A percentile compares a stretch with the other conserved stretches of the same genome.
phyloP scores from a whole-genome alignment of 1,284 basidiomycete genomes.

The Tranzscheliella williamsii region DNA sequence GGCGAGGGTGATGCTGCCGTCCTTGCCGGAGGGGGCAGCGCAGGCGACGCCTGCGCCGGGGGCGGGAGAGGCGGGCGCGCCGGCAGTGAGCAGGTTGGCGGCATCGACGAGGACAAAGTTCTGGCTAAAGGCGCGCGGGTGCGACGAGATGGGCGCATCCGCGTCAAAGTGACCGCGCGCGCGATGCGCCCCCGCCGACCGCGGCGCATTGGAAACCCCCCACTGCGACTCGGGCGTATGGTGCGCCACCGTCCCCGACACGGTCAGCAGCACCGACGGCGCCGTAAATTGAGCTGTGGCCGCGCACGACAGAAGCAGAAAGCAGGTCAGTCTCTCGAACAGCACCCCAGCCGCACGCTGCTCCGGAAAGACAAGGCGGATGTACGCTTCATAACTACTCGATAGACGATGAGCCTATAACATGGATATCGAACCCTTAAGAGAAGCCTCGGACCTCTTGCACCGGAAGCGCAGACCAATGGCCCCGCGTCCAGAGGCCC shows the following conservation, averaged over 20 bases:
- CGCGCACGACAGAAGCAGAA: no score
- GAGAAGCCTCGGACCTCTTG: conserved; percentile 25
- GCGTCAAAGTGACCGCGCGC: conserved; percentile 37
- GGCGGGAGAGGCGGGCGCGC: not conserved
- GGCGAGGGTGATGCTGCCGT: conserved; percentile 18
- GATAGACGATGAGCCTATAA: conserved; percentile 13
- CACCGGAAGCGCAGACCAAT: no score
- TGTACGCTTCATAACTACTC: conserved; percentile 56
- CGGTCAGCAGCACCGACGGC: conserved; percentile 47
- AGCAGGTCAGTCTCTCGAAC: no score
- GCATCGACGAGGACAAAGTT: conserved; percentile 51
- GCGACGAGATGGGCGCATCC: conserved; percentile 44
- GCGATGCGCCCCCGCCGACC: conserved; percentile 20
- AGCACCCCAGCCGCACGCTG: no score
- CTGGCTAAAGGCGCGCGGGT: conserved; percentile 49
- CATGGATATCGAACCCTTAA: conserved; percentile 40
- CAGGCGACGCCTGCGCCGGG: conserved; percentile 23
- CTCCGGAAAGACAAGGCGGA: no score
- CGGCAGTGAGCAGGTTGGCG: conserved; percentile 3
- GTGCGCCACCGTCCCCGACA: conserved; percentile 54
- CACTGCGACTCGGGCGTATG: conserved; percentile 53
- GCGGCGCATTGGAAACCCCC: conserved; percentile 43
- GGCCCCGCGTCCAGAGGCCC: no score
- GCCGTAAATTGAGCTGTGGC: conserved; percentile 33
- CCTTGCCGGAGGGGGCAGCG: conserved; percentile 14